Evolutionary conservation across 495 filamentous ascomycete genomes (phyloP).

Genomic region (Cudoniella acicularis): DNA sequence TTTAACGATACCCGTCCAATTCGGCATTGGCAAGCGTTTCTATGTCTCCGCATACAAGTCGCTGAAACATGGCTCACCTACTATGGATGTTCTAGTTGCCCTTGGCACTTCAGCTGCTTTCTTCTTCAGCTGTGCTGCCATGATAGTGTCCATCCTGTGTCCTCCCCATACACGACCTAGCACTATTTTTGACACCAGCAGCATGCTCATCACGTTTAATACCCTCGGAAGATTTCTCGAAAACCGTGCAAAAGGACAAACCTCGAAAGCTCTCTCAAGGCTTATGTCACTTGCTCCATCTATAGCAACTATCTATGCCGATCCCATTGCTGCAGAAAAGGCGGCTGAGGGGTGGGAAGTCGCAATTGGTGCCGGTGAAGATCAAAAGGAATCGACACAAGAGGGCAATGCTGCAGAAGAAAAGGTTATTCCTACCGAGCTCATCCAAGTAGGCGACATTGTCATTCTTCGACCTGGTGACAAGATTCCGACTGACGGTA

Average conservation of each 20-base stretch:
- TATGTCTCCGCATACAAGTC: constrained; percentile 90
- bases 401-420: constrained; percentile 67
- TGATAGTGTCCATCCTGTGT: constrained; percentile 72
- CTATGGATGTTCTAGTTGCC: constrained; percentile 97
- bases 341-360: constrained; percentile 72
- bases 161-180: constrained; percentile 70
- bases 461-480: constrained; percentile 92
- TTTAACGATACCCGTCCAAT: constrained; percentile 91
- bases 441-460: constrained; percentile 91
- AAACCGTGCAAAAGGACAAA: constrained; percentile 94
- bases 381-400: constrained; percentile 35
- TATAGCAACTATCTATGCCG: constrained; percentile 97
- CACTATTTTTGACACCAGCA: constrained; percentile 95
- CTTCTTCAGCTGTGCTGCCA: constrained; percentile 90
- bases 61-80: constrained; percentile 81
- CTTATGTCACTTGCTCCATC: constrained; percentile 95
- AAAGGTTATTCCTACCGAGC: constrained; percentile 82
- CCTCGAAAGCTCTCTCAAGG: constrained; percentile 87
- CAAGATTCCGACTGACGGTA: constrained; percentile 93
- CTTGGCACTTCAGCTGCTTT: constrained; percentile 95
- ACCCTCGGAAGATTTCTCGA: constrained; percentile 89
- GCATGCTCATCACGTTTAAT: constrained; percentile 98
- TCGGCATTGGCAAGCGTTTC: constrained; percentile 91
- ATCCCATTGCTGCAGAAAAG: constrained; percentile 91
- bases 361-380: constrained; percentile 28